Base-by-base conservation (phyloP, 805 yeast genomes). In the Nakazawaea populi region DNA sequence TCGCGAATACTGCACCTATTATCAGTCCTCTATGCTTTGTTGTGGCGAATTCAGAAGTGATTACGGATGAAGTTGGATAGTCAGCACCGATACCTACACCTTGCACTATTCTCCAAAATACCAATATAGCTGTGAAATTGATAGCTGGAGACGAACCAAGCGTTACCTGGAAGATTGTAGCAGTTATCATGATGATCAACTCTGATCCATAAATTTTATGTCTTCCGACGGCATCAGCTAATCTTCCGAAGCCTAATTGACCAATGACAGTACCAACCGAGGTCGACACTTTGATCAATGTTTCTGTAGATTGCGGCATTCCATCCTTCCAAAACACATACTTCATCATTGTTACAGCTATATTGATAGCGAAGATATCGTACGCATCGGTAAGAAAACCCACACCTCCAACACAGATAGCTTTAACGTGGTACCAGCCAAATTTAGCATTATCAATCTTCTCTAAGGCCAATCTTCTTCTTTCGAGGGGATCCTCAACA, bases 61-160 rank as follows among this genome's bases (percentile, higher is more conserved):
- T 86, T 64, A 87, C 84, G n/a, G 92, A 85, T 9, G 92, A 86
- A 60, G 87, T 75, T 57, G 94, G 95, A 68, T 87, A 87, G 71
- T 87, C 95, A 74, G 92, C 95, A 73, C 95, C 95, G 60, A 87
- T 87, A 79, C 94, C 95, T 60, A 87, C 81, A 73, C 95, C 95
- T 87, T 82, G 83, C 55, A 87, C 61, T 55, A 87, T 79, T 78
- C 95, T 83, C 71, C 82, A 80, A 61, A 82, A 80, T 10, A 80
- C 68, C 57, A 87, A 73, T 47, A 85, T 75, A 42, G 89, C 91
- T 52, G 77, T 76, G 59, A 86, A 84, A 64, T 73, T 78, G 54
- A 85, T 69, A 56, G 82, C 89, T 38, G 85, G 81, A 30, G 91
- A 79, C 8, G 64, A 58, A 60, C 90, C 94, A 38, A 83, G 54